Conservation (phyloP, 352 stramenopile genomes). For the Stramenopiles sp. region DNA sequence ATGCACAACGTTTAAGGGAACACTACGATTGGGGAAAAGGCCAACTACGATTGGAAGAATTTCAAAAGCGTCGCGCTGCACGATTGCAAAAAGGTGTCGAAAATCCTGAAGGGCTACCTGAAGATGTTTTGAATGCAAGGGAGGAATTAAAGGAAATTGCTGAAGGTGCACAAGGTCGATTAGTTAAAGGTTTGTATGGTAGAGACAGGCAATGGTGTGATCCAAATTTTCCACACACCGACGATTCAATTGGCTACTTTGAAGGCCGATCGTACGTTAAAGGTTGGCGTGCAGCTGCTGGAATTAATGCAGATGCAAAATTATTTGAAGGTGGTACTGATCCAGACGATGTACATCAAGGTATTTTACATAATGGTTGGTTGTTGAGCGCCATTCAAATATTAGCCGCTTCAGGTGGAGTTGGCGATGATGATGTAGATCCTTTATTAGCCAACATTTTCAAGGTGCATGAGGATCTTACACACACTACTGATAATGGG, state of each 20-base stretch:
- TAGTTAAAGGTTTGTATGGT: slow-evolving; percentile 42
- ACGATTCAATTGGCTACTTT: slow-evolving; percentile 43
- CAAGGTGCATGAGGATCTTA: slow-evolving; percentile 28
- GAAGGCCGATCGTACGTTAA: slow-evolving; percentile 29
- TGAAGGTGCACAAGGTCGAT: slow-evolving; percentile 41
- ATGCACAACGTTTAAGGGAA: background rate
- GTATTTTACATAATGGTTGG: slow-evolving; percentile 59
- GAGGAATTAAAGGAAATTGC: slow-evolving; percentile 55
- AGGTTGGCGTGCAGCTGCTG: slow-evolving; percentile 51
- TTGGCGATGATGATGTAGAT: slow-evolving; percentile 64
- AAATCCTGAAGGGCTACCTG: slow-evolving; percentile 19
- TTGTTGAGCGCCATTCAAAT: slow-evolving; percentile 67
- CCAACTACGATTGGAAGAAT: slow-evolving; percentile 11
- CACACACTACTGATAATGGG: slow-evolving; percentile 63
- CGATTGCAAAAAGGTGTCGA: background rate
- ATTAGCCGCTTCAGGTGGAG: slow-evolving; percentile 53
- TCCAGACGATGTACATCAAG: slow-evolving; percentile 56
- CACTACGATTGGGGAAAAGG: slow-evolving; percentile 11
- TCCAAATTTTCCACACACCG: slow-evolving; percentile 54
- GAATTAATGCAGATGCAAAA: slow-evolving; percentile 57
- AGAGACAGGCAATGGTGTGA: slow-evolving; percentile 60
- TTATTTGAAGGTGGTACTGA: slow-evolving; percentile 72
- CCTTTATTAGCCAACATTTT: slow-evolving; percentile 62
- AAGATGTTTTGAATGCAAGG: slow-evolving; percentile 46
- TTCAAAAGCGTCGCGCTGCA: slow-evolving; percentile 6